Base-by-base conservation (phyloP, 164 flowering plant genomes). In the Vitis riparia region DNA sequence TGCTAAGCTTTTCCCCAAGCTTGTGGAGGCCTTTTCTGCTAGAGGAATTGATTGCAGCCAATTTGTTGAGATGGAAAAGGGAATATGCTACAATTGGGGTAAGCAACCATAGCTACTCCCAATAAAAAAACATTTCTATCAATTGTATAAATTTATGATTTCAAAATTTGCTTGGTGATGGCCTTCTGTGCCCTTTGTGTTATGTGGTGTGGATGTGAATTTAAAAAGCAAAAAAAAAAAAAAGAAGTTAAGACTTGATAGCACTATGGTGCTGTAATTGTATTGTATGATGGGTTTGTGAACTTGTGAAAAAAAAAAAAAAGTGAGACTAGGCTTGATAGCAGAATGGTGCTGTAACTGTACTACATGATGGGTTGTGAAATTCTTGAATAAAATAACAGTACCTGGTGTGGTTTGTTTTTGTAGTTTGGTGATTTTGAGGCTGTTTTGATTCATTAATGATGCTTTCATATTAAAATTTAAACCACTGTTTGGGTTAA, bases 1-100 rank as follows among this genome's bases (percentile, higher is more conserved):
- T 11, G 80, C 82, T 5, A 92, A 94, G 83, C 83, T 94, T 70
- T 81, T 80, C 63, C 91, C 92, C 14, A 90, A 73, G 79, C 97
- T 94, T 49, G 80, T 89, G 29, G 84, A 84, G 53, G 90, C 90
- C 29, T 90, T 94, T 68, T 70, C 78, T 9, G 78, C 68, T 6
- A 86, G 81, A 72, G 98, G 92, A 68, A 77, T 87, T 1, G 87
- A 86, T 58, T 94, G 94, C 82, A 78, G 78, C 76, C 74, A 71
- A 48, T 84, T 74, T 52, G 61, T 69, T 12, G 78, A 69, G 61
- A 73, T 62, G 8, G 55, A 65, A 63, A 71, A 71, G 14, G 72
- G 76, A 63, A 58, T 63, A 32, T 58, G 70, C 66, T 48, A 44
- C n/a, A 67, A 37, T 14, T 37, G 44, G 55, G 68, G 81, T 62